Evolutionary conservation across 1,284 basidiomycete species (phyloP).

Genomic region (Hymenochaete sp.): DNA sequence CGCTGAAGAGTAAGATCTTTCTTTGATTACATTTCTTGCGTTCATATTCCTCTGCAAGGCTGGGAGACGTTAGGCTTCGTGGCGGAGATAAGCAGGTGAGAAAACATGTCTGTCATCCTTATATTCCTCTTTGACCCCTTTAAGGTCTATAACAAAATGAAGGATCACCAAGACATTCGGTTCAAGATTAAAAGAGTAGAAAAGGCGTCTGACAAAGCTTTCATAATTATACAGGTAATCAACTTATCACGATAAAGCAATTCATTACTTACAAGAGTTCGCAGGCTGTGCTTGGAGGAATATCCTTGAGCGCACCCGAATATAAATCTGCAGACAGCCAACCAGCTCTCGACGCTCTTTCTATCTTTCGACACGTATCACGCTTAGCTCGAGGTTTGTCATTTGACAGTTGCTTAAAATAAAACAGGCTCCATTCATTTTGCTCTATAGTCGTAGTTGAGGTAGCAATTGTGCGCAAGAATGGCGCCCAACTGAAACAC

Average conservation of each 20-base stretch:
- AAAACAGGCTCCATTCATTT: background rate
- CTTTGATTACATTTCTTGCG: constrained; percentile 3
- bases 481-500: constrained; percentile 56
- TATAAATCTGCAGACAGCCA: constrained; percentile 65
- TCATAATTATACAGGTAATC: constrained; percentile 61
- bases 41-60: constrained; percentile 30
- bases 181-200: constrained; percentile 61
- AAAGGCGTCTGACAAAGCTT: constrained; percentile 60
- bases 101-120: background rate
- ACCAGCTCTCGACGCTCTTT: constrained; percentile 55
- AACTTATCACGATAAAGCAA: background rate
- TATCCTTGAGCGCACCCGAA: constrained; percentile 56
- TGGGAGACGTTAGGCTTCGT: constrained; percentile 57
- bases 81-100: constrained; percentile 61
- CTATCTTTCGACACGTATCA: constrained; percentile 57
- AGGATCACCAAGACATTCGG: constrained; percentile 61
- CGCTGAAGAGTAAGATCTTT: constrained; percentile 54
- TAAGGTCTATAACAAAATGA: constrained; percentile 56
- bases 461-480: constrained; percentile 52
- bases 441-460: constrained; percentile 54
- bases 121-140: background rate
- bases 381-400: constrained; percentile 56
- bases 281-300: constrained; percentile 67
- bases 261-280: constrained; percentile 3
- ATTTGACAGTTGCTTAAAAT: background rate